Evolutionary conservation across 1,139 yeast species (phyloP), one percentile per base, ranked within the genome.

Genomic region (Saccharomyces hybrid): DNA sequence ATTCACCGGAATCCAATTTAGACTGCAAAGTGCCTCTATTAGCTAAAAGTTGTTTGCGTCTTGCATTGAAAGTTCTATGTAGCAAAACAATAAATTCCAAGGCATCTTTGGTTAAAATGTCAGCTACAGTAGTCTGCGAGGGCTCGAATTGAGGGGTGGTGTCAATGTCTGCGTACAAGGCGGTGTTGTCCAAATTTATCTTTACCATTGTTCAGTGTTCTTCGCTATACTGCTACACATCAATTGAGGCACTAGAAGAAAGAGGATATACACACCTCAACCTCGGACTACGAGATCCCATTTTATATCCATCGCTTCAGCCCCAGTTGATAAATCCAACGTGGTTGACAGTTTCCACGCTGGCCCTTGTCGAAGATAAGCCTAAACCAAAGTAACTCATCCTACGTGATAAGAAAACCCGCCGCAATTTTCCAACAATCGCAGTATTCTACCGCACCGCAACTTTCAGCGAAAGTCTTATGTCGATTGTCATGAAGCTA

Each of bases 11-110:
- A 64, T 85, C 89, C 62, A 87, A 73, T 61, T 72, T 70, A 55
- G 71, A 70, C 70, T 85, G 90, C 54, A 80, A 79, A 31, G 66
- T 70, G 64, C 78, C 78, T 75, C 91, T 80, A 72, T 81, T 80
- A 50, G 74, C 77, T 62, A 85, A 75, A 62, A 84, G 74, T 62
- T 78, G 73, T 62, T 77, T 74, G 71, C 90, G 80, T 55, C 74
- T 78, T 21, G 67, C 71, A 65, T 84, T 81, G 75, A 85, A 85
- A 48, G 84, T 76, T 68, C 87, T 80, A 71, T 85, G 91, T 62
- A 85, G 75, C 52, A 86, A 73, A 42, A 85, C 87, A 56, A 84
- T 80, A 60, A 85, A 82, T 53, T 80, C 85, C 60, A 85, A 73
- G 2, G 90, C 88, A 57, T 82, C 86, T 55, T 71, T 69, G 14